Conservation (phyloP, 768 basidiomycete species). For the Suillus hirtellus region DNA sequence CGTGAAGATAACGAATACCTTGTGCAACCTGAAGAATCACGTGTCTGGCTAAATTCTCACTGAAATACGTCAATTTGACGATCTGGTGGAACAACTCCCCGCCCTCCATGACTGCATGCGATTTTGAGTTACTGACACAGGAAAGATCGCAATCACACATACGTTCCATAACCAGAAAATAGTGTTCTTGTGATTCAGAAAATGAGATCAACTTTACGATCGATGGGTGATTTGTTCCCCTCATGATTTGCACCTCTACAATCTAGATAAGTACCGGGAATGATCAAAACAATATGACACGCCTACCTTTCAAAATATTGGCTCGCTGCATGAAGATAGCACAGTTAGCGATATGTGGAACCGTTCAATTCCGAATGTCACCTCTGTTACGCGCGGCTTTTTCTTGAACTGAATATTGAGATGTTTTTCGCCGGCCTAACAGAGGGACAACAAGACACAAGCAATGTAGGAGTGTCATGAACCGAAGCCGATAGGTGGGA, state of each 20-base stretch:
- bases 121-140: slow-evolving; percentile 15
- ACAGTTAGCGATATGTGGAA: slow-evolving; percentile 21
- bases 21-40: slow-evolving; percentile 95
- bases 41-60: slow-evolving; percentile 94
- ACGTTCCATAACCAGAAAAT: slow-evolving; percentile 93
- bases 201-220: slow-evolving; percentile 92
- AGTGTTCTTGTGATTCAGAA: slow-evolving; percentile 89
- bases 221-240: slow-evolving; percentile 86
- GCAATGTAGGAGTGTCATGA: slow-evolving; percentile 13
- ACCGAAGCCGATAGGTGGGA: slow-evolving; percentile 27
- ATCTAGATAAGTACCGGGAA: slow-evolving; percentile 10
- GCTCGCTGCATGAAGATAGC: slow-evolving; percentile 64
- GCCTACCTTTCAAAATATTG: slow-evolving; percentile 90
- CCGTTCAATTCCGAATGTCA: slow-evolving; percentile 39
- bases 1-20: slow-evolving; percentile 93
- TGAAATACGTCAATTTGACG: slow-evolving; percentile 98
- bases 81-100: slow-evolving; percentile 99
- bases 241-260: slow-evolving; percentile 98
- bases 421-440: slow-evolving; percentile 88
- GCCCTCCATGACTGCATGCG: slow-evolving; percentile 82
- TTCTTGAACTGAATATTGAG: slow-evolving; percentile 94
- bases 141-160: slow-evolving; percentile 32
- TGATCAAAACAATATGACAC: neutral
- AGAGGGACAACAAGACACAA: slow-evolving; percentile 30
- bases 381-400: slow-evolving; percentile 98